Evolutionary conservation across 441 rosid genomes (phyloP).

Genomic region (Corymbia citriodora): DNA sequence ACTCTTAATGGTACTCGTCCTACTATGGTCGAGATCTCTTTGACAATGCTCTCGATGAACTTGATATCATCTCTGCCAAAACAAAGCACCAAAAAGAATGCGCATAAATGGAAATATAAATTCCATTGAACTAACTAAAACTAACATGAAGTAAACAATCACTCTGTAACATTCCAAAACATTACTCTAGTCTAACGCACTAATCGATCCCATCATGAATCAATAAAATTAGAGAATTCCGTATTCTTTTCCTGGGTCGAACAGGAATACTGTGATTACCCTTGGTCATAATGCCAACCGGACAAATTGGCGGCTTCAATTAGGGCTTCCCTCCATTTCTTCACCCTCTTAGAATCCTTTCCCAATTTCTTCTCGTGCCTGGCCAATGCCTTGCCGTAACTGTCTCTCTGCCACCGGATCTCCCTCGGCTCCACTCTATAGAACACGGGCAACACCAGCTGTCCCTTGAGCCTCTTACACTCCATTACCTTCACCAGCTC

Average conservation of each 20-base stretch:
- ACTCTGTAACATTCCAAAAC: background rate
- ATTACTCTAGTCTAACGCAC: background rate
- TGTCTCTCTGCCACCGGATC: too few relatives aligned
- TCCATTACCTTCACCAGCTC: too few relatives aligned
- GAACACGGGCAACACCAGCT: too few relatives aligned
- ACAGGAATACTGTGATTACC: background rate
- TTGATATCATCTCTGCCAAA: fast-evolving
- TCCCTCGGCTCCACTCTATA: too few relatives aligned
- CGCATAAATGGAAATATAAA: too few relatives aligned
- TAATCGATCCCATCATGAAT: background rate
- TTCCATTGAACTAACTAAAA: background rate
- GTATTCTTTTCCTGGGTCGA: background rate
- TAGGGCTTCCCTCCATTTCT: background rate
- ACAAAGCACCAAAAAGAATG: background rate
- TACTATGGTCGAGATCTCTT: background rate
- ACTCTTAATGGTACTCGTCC: background rate
- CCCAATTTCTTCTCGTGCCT: background rate
- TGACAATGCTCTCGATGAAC: background rate
- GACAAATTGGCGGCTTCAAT: background rate
- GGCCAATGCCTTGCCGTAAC: background rate
- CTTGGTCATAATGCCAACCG: background rate
- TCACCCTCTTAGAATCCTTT: background rate
- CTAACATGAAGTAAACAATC: background rate
- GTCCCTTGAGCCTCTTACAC: too few relatives aligned
- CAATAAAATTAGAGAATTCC: background rate